phyloP scores from a whole-genome alignment of 1,139 yeast species.

The Wickerhamiella pararugosa region DNA sequence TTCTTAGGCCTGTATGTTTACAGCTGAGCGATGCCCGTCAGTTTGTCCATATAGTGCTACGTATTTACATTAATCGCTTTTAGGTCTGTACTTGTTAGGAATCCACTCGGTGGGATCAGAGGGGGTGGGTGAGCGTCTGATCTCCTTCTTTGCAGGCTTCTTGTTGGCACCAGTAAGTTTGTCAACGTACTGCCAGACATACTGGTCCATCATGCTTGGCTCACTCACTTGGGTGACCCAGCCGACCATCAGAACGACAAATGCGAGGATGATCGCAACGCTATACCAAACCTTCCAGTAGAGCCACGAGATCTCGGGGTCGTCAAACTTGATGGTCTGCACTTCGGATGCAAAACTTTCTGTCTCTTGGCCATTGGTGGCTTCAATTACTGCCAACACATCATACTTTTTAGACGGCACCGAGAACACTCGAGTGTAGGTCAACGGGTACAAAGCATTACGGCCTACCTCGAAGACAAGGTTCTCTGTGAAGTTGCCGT shows the following conservation, averaged over 20 bases:
- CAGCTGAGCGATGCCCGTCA: too few relatives aligned
- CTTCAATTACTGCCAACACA: constrained; percentile 11
- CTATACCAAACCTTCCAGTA: constrained; percentile 58
- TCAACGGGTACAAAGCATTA: constrained; percentile 2
- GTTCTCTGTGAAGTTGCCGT: constrained; percentile 5
- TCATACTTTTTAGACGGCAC: constrained; percentile 8
- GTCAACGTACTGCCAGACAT: background rate
- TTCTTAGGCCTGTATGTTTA: too few relatives aligned
- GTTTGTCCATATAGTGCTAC: too few relatives aligned
- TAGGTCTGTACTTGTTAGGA: too few relatives aligned
- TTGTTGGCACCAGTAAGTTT: too few relatives aligned
- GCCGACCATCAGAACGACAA: constrained; percentile 26
- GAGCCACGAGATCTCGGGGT: constrained; percentile 51
- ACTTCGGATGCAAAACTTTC: constrained; percentile 28
- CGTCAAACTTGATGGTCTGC: constrained; percentile 44
- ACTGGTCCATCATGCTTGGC: constrained; percentile 29
- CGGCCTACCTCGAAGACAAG: background rate
- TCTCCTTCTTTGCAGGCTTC: too few relatives aligned
- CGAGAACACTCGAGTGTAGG: constrained; percentile 1
- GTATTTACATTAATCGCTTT: too few relatives aligned
- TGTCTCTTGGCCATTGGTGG: constrained; percentile 38
- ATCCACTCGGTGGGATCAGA: too few relatives aligned
- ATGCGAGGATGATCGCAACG: constrained; percentile 37
- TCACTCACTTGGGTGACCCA: constrained; percentile 17
- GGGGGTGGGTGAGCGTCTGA: too few relatives aligned